Evolutionary conservation across 768 basidiomycete genomes (phyloP).

Genomic region (Hygrophorus russula): DNA sequence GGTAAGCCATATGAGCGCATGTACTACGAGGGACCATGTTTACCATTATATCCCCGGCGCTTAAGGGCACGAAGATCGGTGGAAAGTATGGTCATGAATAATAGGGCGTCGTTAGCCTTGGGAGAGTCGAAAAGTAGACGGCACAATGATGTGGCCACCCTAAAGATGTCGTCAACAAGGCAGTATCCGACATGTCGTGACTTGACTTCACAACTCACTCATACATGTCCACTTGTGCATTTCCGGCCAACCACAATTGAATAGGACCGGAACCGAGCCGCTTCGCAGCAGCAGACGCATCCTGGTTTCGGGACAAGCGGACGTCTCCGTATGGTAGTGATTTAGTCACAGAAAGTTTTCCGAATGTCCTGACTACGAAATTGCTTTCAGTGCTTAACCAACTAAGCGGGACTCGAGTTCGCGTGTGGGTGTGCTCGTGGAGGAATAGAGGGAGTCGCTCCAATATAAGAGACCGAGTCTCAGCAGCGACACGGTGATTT

Average conservation of each 20-base stretch:
- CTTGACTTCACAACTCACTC: conserved; percentile 57
- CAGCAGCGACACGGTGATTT: conserved; percentile 33
- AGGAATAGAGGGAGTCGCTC: conserved; percentile 87
- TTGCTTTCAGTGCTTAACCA: conserved; percentile 58
- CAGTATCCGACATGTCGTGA: background rate
- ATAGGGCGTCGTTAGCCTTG: conserved; percentile 75
- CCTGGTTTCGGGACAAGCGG: conserved; percentile 42
- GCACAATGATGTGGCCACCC: conserved; percentile 79
- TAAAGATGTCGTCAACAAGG: conserved; percentile 17
- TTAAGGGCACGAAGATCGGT: conserved; percentile 78
- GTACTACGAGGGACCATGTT: background rate
- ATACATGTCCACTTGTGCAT: conserved; percentile 76
- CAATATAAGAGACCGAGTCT: conserved; percentile 53
- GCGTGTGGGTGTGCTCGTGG: conserved; percentile 72
- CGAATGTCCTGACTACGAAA: conserved; percentile 60
- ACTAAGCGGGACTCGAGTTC: conserved; percentile 44
- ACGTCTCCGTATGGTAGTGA: conserved; percentile 41
- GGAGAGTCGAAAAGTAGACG: conserved; percentile 66
- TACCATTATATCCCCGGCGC: conserved; percentile 80
- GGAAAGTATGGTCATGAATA: conserved; percentile 90
- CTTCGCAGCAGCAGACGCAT: conserved; percentile 65
- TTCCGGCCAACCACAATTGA: conserved; percentile 67
- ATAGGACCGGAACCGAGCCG: conserved; percentile 44
- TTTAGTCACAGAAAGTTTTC: conserved; percentile 53
- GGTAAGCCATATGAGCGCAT: background rate